A percentile compares a stretch with the other conserved stretches of the same genome.
Conservation (phyloP, 2,329 filamentous ascomycete genomes). For the Hansfordia pulvinata region DNA sequence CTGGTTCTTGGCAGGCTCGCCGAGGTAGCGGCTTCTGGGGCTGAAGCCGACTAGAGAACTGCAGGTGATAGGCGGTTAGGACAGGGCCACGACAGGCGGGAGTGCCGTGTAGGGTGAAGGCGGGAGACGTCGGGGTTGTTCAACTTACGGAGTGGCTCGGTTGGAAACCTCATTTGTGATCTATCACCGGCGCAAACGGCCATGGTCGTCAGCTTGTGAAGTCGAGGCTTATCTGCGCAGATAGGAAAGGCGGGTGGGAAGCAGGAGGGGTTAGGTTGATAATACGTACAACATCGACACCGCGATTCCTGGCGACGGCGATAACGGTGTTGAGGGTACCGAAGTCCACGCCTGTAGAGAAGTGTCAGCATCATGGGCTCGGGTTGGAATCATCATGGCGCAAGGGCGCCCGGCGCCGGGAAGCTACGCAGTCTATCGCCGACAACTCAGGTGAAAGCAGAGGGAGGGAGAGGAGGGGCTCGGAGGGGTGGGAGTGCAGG, state of each 20-base stretch:
- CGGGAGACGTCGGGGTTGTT: no score
- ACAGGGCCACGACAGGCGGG: no score
- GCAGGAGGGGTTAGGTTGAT: slow-evolving; percentile 6
- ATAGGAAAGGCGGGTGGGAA: slow-evolving; percentile 1
- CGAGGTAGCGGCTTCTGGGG: slow-evolving; percentile 84
- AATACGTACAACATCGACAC: slow-evolving; percentile 89
- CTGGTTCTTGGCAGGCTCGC: slow-evolving; percentile 93
- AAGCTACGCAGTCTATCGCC: no score
- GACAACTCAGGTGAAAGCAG: slow-evolving; percentile 4
- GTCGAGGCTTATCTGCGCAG: slow-evolving; percentile 1
- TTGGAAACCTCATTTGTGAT: slow-evolving; percentile 99
- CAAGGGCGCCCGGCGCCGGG: no score
- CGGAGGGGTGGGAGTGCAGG: background rate
- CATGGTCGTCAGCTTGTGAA: slow-evolving; percentile 3
- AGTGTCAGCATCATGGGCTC: background rate
- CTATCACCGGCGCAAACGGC: slow-evolving; percentile 29
- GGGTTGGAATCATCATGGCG: no score
- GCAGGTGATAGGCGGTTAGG: slow-evolving; percentile 11
- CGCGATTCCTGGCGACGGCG: slow-evolving; percentile 93
- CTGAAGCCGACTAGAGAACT: slow-evolving; percentile 93
- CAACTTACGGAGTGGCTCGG: slow-evolving; percentile 92
- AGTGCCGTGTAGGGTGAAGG: no score
- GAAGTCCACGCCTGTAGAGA: slow-evolving; percentile 65
- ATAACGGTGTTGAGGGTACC: slow-evolving; percentile 95
- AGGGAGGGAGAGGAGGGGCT: slow-evolving; percentile 2